Conservation (phyloP, 2,329 filamentous ascomycete species). For the Fusarium udum region DNA sequence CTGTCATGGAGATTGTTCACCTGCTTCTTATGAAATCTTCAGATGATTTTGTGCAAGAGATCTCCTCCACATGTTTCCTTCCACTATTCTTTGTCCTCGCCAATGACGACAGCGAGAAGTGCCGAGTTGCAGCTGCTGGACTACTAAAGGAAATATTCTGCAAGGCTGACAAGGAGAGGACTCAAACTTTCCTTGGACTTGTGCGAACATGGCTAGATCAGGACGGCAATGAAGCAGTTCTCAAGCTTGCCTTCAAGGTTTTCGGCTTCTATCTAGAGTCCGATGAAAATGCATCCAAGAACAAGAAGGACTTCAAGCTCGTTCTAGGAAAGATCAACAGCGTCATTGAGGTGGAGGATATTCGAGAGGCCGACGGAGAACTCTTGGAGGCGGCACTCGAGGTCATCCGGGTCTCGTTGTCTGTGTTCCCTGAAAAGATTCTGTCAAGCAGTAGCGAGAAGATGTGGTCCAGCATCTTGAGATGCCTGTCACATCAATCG, state of each 20-base stretch:
- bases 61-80: constrained; percentile 83
- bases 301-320: constrained; percentile 73
- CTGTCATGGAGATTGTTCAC: constrained; percentile 91
- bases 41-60: constrained; percentile 82
- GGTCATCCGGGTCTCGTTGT: constrained; percentile 72
- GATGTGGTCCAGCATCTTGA: constrained; percentile 77
- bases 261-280: constrained; percentile 86
- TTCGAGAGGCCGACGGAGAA: constrained; percentile 70
- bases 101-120: constrained; percentile 89
- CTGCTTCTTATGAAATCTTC: constrained; percentile 86
- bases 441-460: constrained; percentile 67
- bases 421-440: constrained; percentile 70
- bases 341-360: constrained; percentile 64
- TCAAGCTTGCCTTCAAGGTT: constrained; percentile 79
- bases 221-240: constrained; percentile 74
- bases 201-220: constrained; percentile 81
- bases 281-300: constrained; percentile 65
- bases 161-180: constrained; percentile 76
- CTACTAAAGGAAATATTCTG: constrained; percentile 84
- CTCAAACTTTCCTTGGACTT: constrained; percentile 74
- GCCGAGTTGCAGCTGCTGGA: constrained; percentile 81
- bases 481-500: constrained; percentile 77
- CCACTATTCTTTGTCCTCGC: constrained; percentile 85
- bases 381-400: constrained; percentile 78
- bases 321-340: constrained; percentile 65